A percentile compares a stretch with the other conserved stretches of the same genome.
These are phyloP conservation scores for Halteria grandinella DNA, from an alignment of 73 alveolate species.

Conservation along the genomic window DNA sequence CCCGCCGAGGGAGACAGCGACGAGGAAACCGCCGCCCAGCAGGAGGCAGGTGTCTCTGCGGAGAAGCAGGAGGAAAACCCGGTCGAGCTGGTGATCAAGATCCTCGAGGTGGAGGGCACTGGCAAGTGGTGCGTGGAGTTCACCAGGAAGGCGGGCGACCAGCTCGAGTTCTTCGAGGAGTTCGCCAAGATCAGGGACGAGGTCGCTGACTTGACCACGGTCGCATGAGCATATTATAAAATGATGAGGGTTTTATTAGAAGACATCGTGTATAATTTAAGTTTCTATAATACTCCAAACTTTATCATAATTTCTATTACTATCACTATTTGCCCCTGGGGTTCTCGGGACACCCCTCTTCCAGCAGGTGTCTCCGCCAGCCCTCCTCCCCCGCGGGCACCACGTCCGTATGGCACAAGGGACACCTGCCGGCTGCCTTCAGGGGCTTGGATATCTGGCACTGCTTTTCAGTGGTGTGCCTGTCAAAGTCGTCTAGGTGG, in stretches of 20 bases:
- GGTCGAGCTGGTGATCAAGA: too few relatives aligned
- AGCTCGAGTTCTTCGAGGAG: constrained; percentile 13
- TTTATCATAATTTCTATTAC: too few relatives aligned
- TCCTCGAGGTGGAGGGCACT: constrained; percentile 9
- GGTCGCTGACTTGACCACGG: background rate
- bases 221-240: too few relatives aligned
- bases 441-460: constrained; percentile 75
- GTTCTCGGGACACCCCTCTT: constrained; percentile 79
- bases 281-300: too few relatives aligned
- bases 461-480: constrained; percentile 67
- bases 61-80: too few relatives aligned
- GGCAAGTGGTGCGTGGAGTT: constrained; percentile 29
- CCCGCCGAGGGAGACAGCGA: background rate
- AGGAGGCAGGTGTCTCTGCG: background rate
- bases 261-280: too few relatives aligned
- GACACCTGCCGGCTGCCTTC: constrained; percentile 90
- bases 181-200: constrained; percentile 16
- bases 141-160: constrained; percentile 3
- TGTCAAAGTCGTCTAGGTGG: constrained; percentile 58
- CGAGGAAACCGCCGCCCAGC: background rate
- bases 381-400: constrained; percentile 81
- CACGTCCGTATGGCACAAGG: constrained; percentile 95
- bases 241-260: too few relatives aligned
- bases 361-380: constrained; percentile 84
- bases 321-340: constrained; percentile 60